phyloP scores from a whole-genome alignment of 2,329 filamentous ascomycete species.

The Arthrobotrys megalospora region DNA sequence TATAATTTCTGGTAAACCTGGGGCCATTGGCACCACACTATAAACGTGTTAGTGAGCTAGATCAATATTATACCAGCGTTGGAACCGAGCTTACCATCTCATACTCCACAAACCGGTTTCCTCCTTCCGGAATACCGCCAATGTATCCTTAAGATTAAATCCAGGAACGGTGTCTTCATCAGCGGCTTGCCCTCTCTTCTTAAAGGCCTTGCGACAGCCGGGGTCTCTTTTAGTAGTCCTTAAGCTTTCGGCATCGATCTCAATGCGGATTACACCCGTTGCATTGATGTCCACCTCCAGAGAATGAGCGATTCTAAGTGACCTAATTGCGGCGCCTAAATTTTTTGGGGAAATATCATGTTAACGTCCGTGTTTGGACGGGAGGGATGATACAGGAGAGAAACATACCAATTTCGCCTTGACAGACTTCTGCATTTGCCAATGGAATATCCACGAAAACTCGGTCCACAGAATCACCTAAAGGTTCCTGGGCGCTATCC shows the following conservation, averaged over 20 bases:
- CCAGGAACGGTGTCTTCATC: neutral
- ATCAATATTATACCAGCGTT: neutral
- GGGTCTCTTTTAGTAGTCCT: constrained; percentile 33
- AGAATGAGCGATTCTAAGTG: constrained; percentile 19
- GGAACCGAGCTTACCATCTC: constrained; percentile 22
- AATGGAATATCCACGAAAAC: constrained; percentile 45
- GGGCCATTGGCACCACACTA: no score
- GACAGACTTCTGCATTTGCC: neutral
- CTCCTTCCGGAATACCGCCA: constrained; percentile 24
- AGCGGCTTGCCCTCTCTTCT: neutral
- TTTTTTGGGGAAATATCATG: constrained; percentile 11
- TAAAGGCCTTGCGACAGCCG: constrained; percentile 11
- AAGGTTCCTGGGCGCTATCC: constrained; percentile 15
- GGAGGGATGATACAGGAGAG: neutral
- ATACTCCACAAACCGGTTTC: constrained; percentile 30
- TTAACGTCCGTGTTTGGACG: constrained; percentile 28
- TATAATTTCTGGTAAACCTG: neutral
- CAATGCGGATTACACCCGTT: constrained; percentile 29
- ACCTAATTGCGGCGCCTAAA: constrained; percentile 28
- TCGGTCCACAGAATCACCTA: neutral
- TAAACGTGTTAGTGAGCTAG: neutral
- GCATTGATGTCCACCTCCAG: neutral
- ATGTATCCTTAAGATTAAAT: constrained; percentile 7
- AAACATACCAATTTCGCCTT: constrained; percentile 36
- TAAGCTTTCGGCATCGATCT: constrained; percentile 31